These are phyloP conservation scores for Stephanodiscus minutulus DNA, from an alignment of 108 stramenopile genomes.

Conservation along the genomic window DNA sequence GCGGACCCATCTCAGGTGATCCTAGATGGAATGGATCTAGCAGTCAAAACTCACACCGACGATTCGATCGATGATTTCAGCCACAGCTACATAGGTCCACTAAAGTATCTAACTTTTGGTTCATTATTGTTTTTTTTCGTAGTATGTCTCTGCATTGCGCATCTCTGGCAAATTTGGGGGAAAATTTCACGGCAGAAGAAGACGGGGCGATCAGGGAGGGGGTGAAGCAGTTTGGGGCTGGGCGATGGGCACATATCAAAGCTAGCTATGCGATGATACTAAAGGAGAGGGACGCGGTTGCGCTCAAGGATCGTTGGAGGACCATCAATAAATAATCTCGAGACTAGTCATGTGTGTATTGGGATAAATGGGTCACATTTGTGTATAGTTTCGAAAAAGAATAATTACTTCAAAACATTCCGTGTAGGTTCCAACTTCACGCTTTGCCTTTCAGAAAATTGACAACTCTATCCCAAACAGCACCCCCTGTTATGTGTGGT, in stretches of 20 bases:
- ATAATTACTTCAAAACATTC: too few relatives aligned
- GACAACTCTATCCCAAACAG: conserved; percentile 16
- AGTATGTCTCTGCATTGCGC: too few relatives aligned
- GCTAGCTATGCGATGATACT: conserved; percentile 49
- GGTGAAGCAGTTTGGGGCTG: conserved; percentile 53
- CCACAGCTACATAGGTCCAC: too few relatives aligned
- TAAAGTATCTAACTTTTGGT: too few relatives aligned
- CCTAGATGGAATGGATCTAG: not conserved
- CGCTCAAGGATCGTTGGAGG: conserved; percentile 78
- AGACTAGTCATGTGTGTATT: too few relatives aligned
- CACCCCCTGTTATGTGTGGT: too few relatives aligned
- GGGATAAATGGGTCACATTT: too few relatives aligned
- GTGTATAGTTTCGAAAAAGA: too few relatives aligned
- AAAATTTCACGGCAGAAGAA: conserved; percentile 69
- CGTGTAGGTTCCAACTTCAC: too few relatives aligned
- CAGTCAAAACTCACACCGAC: not conserved
- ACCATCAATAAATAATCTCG: conserved; percentile 46
- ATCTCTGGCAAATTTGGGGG: too few relatives aligned
- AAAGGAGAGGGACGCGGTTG: conserved; percentile 55
- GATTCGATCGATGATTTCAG: not conserved
- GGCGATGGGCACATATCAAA: conserved; percentile 74
- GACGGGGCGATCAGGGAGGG: conserved; percentile 61
- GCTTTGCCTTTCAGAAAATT: conserved; percentile 12
- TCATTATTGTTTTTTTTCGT: too few relatives aligned
- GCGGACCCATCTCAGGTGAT: conserved; percentile 3